Percentiles rank a stretch among this genome's conserved stretches.
Conservation (phyloP, 1,284 basidiomycete species). For the Papiliotrema nemorosa region DNA sequence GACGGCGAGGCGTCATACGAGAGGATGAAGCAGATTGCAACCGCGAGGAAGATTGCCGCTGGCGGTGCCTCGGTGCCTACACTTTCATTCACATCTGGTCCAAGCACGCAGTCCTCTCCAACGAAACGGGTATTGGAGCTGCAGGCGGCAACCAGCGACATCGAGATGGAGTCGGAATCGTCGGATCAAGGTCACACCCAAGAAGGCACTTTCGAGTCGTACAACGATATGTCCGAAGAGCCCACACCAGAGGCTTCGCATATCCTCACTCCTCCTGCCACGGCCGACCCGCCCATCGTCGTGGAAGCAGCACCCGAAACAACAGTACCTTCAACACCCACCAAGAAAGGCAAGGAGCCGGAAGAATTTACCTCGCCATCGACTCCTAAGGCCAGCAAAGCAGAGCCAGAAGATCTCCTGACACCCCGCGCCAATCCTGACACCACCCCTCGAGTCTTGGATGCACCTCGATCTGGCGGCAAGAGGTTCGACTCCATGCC, state of each 20-base stretch:
- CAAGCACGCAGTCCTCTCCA: background rate
- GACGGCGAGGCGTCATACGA: conserved; percentile 51
- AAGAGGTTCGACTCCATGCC: conserved; percentile 24
- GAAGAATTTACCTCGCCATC: conserved; percentile 16
- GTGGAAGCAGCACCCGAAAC: conserved; percentile 1
- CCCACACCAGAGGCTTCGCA: conserved; percentile 9
- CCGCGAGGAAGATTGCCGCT: conserved; percentile 9
- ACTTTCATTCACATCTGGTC: background rate
- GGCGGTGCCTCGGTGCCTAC: background rate
- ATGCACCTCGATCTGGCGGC: conserved; percentile 7
- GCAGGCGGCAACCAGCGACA: conserved; percentile 14
- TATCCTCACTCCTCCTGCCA: conserved; percentile 5
- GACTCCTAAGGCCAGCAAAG: conserved; percentile 24
- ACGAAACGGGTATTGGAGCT: conserved; percentile 4
- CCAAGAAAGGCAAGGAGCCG: conserved; percentile 7
- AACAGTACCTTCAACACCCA: conserved; percentile 12
- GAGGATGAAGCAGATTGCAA: conserved; percentile 19
- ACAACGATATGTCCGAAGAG: background rate
- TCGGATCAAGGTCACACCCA: conserved; percentile 17
- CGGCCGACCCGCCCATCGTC: conserved; percentile 1
- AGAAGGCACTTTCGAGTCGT: conserved; percentile 10
- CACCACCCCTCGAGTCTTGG: conserved; percentile 10
- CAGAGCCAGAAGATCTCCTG: conserved; percentile 8
- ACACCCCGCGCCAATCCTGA: conserved; percentile 11
- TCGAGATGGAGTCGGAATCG: conserved; percentile 30